Evolutionary conservation across 164 flowering plant genomes (phyloP).

Genomic region (Cinnamomum chago): DNA sequence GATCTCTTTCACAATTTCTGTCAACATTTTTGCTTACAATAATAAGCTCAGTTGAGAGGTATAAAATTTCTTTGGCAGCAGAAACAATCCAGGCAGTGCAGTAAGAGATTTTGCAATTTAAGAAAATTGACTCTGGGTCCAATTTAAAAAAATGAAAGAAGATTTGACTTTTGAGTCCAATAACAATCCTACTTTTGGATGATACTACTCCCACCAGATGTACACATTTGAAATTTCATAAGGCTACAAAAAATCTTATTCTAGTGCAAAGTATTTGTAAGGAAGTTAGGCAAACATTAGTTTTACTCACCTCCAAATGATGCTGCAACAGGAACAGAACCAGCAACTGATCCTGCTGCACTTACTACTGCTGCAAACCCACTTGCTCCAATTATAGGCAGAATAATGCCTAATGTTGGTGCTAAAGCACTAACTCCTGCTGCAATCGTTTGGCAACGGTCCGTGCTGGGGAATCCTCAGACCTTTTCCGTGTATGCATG

Average conservation of each 20-base stretch:
- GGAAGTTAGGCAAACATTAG: background rate
- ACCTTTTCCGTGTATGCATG: too few species aligned
- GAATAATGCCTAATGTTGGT: conserved; percentile 85
- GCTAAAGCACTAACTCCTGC: conserved; percentile 97
- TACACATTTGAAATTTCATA: background rate
- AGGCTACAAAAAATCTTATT: background rate
- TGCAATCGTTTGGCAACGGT: too few species aligned
- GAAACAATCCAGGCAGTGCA: background rate
- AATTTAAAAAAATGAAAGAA: too few species aligned
- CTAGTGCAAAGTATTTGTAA: background rate
- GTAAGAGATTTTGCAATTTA: background rate
- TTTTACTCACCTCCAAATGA: conserved; percentile 86
- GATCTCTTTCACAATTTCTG: too few species aligned
- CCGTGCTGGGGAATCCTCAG: too few species aligned
- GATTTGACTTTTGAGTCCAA: background rate
- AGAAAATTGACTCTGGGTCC: too few species aligned
- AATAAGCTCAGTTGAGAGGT: too few species aligned
- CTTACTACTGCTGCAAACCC: conserved; percentile 97
- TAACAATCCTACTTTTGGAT: background rate
- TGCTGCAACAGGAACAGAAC: conserved; percentile 99
- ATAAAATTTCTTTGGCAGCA: background rate
- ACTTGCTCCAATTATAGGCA: conserved; percentile 96
- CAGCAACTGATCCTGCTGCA: conserved; percentile 98
- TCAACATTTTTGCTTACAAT: too few species aligned
- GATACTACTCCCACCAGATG: background rate